Evolutionary conservation across 768 basidiomycete species (phyloP).

Genomic region (Lentinus tigrinus): DNA sequence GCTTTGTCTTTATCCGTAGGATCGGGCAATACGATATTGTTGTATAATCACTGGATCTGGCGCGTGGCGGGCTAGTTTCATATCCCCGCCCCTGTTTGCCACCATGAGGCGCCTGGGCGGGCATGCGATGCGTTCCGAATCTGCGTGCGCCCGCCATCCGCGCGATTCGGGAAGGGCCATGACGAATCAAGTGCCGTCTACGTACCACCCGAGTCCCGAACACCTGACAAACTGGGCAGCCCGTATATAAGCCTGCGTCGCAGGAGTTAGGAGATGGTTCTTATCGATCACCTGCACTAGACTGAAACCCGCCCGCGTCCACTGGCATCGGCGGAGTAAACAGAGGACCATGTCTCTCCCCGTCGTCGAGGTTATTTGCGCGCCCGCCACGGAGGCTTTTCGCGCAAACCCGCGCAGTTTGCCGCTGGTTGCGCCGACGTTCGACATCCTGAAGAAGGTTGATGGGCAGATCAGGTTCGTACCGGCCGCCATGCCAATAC

Average conservation of each 20-base stretch:
- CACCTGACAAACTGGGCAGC: background rate
- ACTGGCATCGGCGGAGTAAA: background rate
- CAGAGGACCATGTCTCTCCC: background rate
- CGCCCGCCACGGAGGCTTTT: slow-evolving; percentile 10
- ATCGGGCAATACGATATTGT: too few species aligned
- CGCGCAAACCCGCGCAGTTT: slow-evolving; percentile 3
- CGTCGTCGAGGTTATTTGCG: slow-evolving; percentile 5
- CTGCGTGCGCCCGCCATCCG: background rate
- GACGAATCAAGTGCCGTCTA: background rate
- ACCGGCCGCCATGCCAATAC: too few species aligned
- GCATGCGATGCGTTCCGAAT: background rate
- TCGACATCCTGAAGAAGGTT: slow-evolving; percentile 5
- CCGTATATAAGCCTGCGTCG: background rate
- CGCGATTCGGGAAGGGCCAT: background rate
- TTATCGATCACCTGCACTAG: background rate
- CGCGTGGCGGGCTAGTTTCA: too few species aligned
- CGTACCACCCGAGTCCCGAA: background rate
- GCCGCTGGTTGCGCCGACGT: slow-evolving; percentile 1
- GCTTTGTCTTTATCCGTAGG: background rate
- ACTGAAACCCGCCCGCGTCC: background rate
- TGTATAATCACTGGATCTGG: too few species aligned
- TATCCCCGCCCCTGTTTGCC: too few species aligned
- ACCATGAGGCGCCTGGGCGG: too few species aligned
- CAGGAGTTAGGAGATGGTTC: background rate
- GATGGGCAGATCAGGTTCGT: slow-evolving; percentile 6